Conservation (phyloP, 352 stramenopile genomes). For the Pythium chondricola region DNA sequence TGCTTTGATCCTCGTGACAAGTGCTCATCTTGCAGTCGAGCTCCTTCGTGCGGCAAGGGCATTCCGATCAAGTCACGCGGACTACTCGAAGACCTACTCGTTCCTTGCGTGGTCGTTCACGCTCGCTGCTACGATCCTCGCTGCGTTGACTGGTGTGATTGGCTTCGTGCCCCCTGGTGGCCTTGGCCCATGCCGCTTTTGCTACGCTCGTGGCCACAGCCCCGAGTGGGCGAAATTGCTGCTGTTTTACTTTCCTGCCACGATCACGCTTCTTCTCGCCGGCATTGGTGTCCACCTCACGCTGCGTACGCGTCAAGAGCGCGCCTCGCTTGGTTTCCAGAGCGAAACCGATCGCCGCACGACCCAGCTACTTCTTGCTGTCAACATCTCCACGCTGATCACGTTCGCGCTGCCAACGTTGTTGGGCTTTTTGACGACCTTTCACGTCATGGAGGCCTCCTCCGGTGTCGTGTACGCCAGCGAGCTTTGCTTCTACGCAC, state of each 20-base stretch:
- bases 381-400: slow-evolving; percentile 6
- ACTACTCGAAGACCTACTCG: slow-evolving; percentile 56
- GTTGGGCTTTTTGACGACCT: slow-evolving; percentile 12
- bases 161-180: slow-evolving; percentile 55
- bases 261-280: slow-evolving; percentile 15
- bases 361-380: slow-evolving; percentile 8
- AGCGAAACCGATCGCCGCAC: slow-evolving; percentile 21
- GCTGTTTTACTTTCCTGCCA: slow-evolving; percentile 30
- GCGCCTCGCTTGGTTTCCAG: slow-evolving; percentile 20
- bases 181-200: slow-evolving; percentile 40
- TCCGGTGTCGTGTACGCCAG: slow-evolving; percentile 22
- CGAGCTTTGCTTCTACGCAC: slow-evolving; percentile 34
- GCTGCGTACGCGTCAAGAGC: slow-evolving; percentile 15
- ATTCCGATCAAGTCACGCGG: slow-evolving; percentile 37
- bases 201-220: slow-evolving; percentile 16
- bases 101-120: slow-evolving; percentile 48
- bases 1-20: slow-evolving; percentile 53
- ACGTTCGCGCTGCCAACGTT: slow-evolving; percentile 18
- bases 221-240: slow-evolving; percentile 23
- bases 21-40: slow-evolving; percentile 49
- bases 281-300: slow-evolving; percentile 17
- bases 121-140: slow-evolving; percentile 32
- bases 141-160: slow-evolving; percentile 50
- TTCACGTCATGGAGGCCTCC: slow-evolving; percentile 11
- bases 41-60: slow-evolving; percentile 54